Base-by-base conservation (phyloP, 2,329 filamentous ascomycete genomes). In the Penicillium griseofulvum region DNA sequence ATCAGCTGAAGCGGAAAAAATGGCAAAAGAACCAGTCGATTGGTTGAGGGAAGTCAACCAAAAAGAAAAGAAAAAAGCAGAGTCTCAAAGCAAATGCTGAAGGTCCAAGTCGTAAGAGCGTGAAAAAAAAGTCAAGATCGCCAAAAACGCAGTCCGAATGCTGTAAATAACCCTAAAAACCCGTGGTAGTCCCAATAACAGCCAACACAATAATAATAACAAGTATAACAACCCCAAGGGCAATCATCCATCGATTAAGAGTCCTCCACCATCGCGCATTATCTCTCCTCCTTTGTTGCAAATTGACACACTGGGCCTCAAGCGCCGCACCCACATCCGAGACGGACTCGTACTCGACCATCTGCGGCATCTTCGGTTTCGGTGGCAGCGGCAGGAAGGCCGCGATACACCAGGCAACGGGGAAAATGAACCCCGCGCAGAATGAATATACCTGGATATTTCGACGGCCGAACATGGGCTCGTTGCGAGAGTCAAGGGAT, bases 381-480 rank as follows among this genome's bases (percentile, higher is more conserved):
- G 77, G 76, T 10, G 89, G 89, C 7, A 95, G 74, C 1, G 89
- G 89, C 12, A 94, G 77, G 51, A 92, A 80, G 1, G 90, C 83
- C 1, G 87, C 91, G 59, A 91, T 78, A 76, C 93, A 89, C 90
- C 90, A 95, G 52, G 87, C 88, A 57, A 91, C 81, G 6, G 90
- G 91, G 66, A 91, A 84, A 44, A 93, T 76, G 67, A 95, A 95
- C 24, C 91, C 91, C 44, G 87, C 39, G 52, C 86, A 84, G 73
- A 95, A 95, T 46, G 90, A 77, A 49, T 88, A 77, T 29, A 93
- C 81, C 71, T 95, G 91, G 44, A 85, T 75, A 67, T 92, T 92
- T 58, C 88, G 83, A 59, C 83, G 82, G 48, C 86, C 86, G 59
- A 88, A 80, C 4, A 84, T 67, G 16, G 82, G 80, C 34, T 82